Conservation (phyloP, 768 basidiomycete genomes). For the Kwoniella newhampshirensis region DNA sequence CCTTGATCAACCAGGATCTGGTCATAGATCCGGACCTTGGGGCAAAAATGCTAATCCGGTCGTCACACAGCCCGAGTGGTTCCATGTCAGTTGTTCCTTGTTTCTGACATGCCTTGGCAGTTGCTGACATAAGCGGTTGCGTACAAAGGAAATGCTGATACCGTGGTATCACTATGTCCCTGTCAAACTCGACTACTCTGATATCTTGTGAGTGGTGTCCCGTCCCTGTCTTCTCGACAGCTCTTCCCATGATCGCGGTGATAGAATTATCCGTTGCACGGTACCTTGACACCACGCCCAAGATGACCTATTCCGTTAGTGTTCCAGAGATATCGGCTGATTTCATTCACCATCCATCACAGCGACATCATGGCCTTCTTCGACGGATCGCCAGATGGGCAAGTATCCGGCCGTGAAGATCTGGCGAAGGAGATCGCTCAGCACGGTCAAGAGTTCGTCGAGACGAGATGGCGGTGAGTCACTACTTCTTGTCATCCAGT, state of each 20-base stretch:
- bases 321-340: too few species aligned
- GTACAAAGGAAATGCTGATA: slow-evolving; percentile 35
- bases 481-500: background rate
- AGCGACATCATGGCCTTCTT: slow-evolving; percentile 51
- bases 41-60: background rate
- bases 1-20: too few species aligned
- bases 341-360: background rate
- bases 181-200: slow-evolving; percentile 47
- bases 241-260: background rate
- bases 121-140: too few species aligned
- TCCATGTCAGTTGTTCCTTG: slow-evolving; percentile 24
- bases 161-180: slow-evolving; percentile 52
- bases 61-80: slow-evolving; percentile 44
- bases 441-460: slow-evolving; percentile 35
- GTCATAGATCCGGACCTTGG: background rate
- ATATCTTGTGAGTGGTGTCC: slow-evolving; percentile 42
- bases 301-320: too few species aligned
- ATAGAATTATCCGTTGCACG: too few species aligned
- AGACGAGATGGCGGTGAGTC: slow-evolving; percentile 42
- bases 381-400: slow-evolving; percentile 42
- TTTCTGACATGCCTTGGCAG: background rate
- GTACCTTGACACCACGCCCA: too few species aligned
- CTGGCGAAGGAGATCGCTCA: slow-evolving; percentile 43
- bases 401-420: slow-evolving; percentile 31
- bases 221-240: background rate